Percentiles rank a stretch among this genome's conserved stretches.
Evolutionary conservation across 495 filamentous ascomycete species (phyloP).

Genomic region (Geopyxis carbonaria): DNA sequence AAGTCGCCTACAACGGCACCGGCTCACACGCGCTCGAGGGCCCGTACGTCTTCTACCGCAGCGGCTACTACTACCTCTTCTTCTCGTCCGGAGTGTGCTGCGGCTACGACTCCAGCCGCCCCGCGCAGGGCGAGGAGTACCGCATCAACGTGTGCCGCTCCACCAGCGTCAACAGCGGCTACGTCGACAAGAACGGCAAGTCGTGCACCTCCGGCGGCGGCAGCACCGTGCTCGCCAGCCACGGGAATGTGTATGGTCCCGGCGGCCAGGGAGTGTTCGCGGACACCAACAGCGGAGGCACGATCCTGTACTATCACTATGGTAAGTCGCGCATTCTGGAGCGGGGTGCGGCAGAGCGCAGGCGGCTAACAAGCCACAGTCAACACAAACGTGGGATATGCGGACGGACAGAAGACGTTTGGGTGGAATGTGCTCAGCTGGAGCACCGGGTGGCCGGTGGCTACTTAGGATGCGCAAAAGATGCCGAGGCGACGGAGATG

Average conservation of each 20-base stretch:
- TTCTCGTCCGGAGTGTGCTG: conserved; percentile 49
- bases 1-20: conserved; percentile 39
- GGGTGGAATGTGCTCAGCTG: conserved; percentile 52
- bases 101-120: conserved; percentile 28
- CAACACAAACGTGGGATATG: conserved; percentile 47
- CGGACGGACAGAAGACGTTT: conserved; percentile 46
- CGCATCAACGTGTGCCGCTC: conserved; percentile 47
- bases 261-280: conserved; percentile 43
- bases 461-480: conserved; percentile 2
- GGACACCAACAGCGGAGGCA: conserved; percentile 28
- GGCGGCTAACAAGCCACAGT: conserved; percentile 17
- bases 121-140: conserved; percentile 46
- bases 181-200: conserved; percentile 43
- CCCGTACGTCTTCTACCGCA: conserved; percentile 37
- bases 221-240: conserved; percentile 42
- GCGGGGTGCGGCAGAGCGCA: background rate
- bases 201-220: conserved; percentile 44
- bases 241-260: conserved; percentile 49
- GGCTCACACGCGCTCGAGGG: conserved; percentile 43
- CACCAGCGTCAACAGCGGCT: conserved; percentile 34
- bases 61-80: conserved; percentile 48
- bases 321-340: conserved; percentile 16
- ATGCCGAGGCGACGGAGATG: too few species aligned
- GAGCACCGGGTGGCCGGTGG: conserved; percentile 49
- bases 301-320: conserved; percentile 60